Conservation (phyloP, 352 stramenopile genomes). For the Globisporangium perplexum region DNA sequence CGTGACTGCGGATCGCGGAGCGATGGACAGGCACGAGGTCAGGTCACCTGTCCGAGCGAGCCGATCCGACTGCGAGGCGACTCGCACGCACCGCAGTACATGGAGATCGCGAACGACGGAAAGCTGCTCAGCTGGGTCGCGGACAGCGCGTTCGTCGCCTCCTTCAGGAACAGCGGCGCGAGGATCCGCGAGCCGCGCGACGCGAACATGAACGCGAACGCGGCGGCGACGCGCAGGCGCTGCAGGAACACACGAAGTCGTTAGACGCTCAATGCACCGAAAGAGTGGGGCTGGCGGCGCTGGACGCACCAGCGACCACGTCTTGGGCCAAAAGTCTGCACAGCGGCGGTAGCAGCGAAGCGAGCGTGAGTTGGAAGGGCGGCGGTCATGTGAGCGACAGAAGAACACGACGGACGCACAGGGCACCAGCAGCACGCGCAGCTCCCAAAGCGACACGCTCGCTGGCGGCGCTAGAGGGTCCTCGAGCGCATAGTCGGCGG, state of each 20-base stretch:
- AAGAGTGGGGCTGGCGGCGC: not conserved
- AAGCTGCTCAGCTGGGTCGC: conserved; percentile 29
- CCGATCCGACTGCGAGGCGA: not conserved
- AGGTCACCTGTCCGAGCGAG: not conserved
- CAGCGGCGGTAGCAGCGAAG: not conserved
- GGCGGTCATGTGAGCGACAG: not conserved
- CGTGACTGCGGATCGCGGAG: conserved; percentile 22
- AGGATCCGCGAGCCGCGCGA: conserved; percentile 65
- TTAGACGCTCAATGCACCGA: too few species aligned
- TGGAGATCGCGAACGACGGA: conserved; percentile 34
- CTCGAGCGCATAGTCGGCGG: conserved; percentile 14
- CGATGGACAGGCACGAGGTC: not conserved
- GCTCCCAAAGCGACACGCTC: conserved; percentile 43
- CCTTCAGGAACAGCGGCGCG: conserved; percentile 64
- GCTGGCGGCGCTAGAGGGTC: conserved; percentile 13
- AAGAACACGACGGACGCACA: conserved; percentile 27
- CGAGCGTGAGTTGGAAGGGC: not conserved
- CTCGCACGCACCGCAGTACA: conserved; percentile 55
- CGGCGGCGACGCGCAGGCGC: conserved; percentile 51
- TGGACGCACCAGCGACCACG: conserved; percentile 44
- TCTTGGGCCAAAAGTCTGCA: conserved; percentile 71
- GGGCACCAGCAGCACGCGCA: conserved; percentile 63
- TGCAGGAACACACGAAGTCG: conserved; percentile 9
- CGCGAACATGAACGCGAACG: conserved; percentile 65
- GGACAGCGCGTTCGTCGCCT: conserved; percentile 54